Evolutionary conservation across 179 eudicot species (phyloP), one percentile per base, ranked within the genome.

Genomic region (Actinidia arguta): DNA sequence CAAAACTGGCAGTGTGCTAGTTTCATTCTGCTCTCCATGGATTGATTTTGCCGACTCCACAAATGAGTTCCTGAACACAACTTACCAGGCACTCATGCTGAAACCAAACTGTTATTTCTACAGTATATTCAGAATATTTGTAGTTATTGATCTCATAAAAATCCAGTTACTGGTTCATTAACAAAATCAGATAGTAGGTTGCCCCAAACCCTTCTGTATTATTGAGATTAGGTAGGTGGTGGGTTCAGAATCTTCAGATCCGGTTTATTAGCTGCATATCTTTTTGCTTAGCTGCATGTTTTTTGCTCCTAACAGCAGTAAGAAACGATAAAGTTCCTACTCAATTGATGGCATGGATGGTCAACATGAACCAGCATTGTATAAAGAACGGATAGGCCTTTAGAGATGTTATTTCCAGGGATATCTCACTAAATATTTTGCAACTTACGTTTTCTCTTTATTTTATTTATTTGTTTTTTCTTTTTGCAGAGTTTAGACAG

Each of bases 401-500:
- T 44, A 8, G 51, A 69, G n/a, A 69, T 44, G 54, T 47, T 20
- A 7, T 10, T n/a, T 47, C 36, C 71, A 13, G 25, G 39, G 20
- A 9, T 36, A 8, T 46, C 24, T 72, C 55, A 46, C 42, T 24
- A 27, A 10, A 13, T 51, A 24, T 73, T 52, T 52, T 6, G 52
- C 50, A 8, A 39, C 39, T 16, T 13, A 8, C n/a, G n/a, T n/a
- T n/a, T n/a, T n/a, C 12, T 6, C 25, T 42, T 27, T n/a, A 42
- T 14, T 18, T 16, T 0, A 36, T 36, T 75, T 31, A 10, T 25
- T 0, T 10, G 4, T 12, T n/a, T 27, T 64, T n/a, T n/a, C n/a
- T 52, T 36, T 11, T 62, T 27, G 42, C 80, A 78, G 80, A 78
- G 72, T 78, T 78, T 24, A 78, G 71, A 44, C 56, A 10, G 72